Evolutionary conservation across 2,329 filamentous ascomycete species (phyloP), one percentile per base, ranked within the genome.

Genomic region (Monosporascus sp.): DNA sequence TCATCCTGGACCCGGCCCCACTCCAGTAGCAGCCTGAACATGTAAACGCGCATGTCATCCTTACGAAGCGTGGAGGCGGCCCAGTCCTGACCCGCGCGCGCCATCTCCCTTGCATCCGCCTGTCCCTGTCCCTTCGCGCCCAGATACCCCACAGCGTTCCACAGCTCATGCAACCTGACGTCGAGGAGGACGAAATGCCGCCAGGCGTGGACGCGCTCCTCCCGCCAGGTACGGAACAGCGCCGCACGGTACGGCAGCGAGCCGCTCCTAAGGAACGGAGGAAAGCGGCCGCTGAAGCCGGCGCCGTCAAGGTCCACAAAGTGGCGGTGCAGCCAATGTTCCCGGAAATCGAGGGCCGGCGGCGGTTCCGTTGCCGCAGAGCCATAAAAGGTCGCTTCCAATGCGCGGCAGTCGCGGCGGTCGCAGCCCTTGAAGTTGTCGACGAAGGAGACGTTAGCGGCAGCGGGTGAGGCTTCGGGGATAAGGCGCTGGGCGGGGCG

Each of bases 181-280:
- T 85, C 81, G 58, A 86, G 73, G 0, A 84, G 84, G 0, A 86
- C 74, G 57, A 83, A 87, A 65, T 87, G 84, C 22, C 72, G 70
- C 84, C 84, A 88, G 0, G 80, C 74, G 15, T 81, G 71, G 2
- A 87, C 66, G 2, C 84, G 74, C 36, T 78, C 74, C 58, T 85
- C 83, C 60, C 84, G 83, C 84, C 84, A 88, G 52, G 85, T 83
- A 24, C 76, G 72, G 63, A 84, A 87, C 24, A 85, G 70, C 2
- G 80, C 83, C 0, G 79, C 76, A 56, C 84, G 83, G 63, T 86
- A 76, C 0, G 79, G 78, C 2, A 84, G 64, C 3, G 74, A 79
- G 1, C 67, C 74, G 14, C 73, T 78, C 15, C 71, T 67, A 14
- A 86, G 64, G 59, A 84, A 83, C 0, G 72, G 72, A 8, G 75